Evolutionary conservation across 768 basidiomycete species (phyloP).

Genomic region (Suillus subluteus): DNA sequence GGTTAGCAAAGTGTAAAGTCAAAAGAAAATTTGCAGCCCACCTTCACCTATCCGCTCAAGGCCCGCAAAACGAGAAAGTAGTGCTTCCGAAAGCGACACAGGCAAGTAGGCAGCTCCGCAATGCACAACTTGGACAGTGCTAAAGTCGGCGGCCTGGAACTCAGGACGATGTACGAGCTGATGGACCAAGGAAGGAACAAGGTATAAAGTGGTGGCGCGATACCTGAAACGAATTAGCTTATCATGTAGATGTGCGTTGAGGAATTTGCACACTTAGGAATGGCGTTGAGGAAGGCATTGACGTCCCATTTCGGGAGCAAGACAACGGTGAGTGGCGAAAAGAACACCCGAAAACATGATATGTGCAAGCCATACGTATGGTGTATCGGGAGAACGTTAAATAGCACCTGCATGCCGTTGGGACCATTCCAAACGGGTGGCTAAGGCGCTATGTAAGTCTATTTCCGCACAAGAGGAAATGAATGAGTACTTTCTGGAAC

Average conservation of each 20-base stretch:
- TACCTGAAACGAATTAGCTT: slow-evolving; percentile 44
- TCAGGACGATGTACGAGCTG: slow-evolving; percentile 62
- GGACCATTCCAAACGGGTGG: slow-evolving; percentile 43
- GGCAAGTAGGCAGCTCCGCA: slow-evolving; percentile 75
- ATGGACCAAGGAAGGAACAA: slow-evolving; percentile 68
- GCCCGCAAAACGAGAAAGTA: slow-evolving; percentile 41
- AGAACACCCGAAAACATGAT: slow-evolving; percentile 51
- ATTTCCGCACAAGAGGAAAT: not conserved
- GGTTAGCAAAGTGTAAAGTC: slow-evolving; percentile 10
- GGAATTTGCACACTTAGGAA: slow-evolving; percentile 56
- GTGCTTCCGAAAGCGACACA: slow-evolving; percentile 48
- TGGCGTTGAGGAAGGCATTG: slow-evolving; percentile 50
- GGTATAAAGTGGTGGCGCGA: slow-evolving; percentile 47
- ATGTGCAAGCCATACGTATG: slow-evolving; percentile 67
- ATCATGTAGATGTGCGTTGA: not conserved
- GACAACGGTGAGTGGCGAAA: slow-evolving; percentile 50
- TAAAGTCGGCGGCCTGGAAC: slow-evolving; percentile 53
- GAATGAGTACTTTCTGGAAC: slow-evolving; percentile 42
- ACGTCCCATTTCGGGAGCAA: slow-evolving; percentile 66
- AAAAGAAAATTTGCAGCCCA: slow-evolving; percentile 26
- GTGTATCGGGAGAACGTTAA: slow-evolving; percentile 70
- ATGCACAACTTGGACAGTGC: slow-evolving; percentile 44
- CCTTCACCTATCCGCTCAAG: slow-evolving; percentile 48
- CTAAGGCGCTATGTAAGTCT: slow-evolving; percentile 27
- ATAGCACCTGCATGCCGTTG: slow-evolving; percentile 47